These are phyloP conservation scores for Cudoniella acicularis DNA, from an alignment of 495 filamentous ascomycete genomes.

Conservation along the genomic window DNA sequence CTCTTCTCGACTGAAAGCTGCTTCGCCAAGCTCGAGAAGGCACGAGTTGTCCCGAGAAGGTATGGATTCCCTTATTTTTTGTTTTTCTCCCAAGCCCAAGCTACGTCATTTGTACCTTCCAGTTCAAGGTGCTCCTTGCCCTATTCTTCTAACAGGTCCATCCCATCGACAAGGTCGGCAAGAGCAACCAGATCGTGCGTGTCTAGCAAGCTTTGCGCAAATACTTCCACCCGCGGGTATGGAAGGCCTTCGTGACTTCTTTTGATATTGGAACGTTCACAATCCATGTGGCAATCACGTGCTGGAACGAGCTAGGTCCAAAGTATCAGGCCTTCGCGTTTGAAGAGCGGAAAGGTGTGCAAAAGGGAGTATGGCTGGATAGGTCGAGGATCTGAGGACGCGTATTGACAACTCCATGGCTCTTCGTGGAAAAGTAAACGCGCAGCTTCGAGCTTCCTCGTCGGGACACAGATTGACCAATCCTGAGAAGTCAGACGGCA, in stretches of 20 bases:
- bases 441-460: neutral
- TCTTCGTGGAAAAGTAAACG: neutral
- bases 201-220: constrained; percentile 36
- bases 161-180: constrained; percentile 36
- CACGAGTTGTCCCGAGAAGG: neutral
- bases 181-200: constrained; percentile 32
- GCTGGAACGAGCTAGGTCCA: constrained; percentile 32
- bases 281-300: constrained; percentile 30
- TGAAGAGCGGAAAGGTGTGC: constrained; percentile 12
- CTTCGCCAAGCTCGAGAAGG: neutral
- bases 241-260: constrained; percentile 34
- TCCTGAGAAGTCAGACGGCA: neutral
- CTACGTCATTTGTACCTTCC: constrained; percentile 32
- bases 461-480: neutral
- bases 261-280: constrained; percentile 28
- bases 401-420: neutral
- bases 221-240: constrained; percentile 32
- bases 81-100: constrained; percentile 10
- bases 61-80: neutral
- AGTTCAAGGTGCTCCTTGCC: constrained; percentile 31
- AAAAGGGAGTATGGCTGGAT: constrained; percentile 2
- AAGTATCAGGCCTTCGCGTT: constrained; percentile 4
- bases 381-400: neutral
- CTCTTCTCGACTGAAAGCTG: neutral
- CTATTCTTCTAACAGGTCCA: constrained; percentile 37